These are phyloP conservation scores for Leccinum disarticulatum DNA, from an alignment of 768 basidiomycete genomes.

Conservation along the genomic window DNA sequence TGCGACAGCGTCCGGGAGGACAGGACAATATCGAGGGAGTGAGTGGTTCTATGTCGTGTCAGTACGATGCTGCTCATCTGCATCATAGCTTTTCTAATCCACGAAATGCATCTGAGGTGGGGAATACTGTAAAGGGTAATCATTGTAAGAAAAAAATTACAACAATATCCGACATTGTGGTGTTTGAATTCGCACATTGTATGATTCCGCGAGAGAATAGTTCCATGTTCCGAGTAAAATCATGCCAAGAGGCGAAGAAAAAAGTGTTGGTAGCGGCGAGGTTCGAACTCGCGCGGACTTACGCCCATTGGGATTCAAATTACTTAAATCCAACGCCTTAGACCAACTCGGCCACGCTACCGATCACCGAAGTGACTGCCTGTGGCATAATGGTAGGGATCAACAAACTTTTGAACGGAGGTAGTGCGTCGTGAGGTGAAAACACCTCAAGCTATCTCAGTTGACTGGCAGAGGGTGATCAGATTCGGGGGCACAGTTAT, in stretches of 20 bases:
- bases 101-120: not conserved
- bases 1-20: constrained; percentile 68
- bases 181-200: not conserved
- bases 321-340: constrained; percentile 90
- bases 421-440: not conserved
- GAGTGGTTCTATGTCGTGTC: constrained; percentile 16
- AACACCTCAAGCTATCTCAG: not conserved
- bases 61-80: constrained; percentile 1
- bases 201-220: not conserved
- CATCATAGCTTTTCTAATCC: constrained; percentile 29
- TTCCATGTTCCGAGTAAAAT: too few species aligned
- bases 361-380: constrained; percentile 21
- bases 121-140: not conserved
- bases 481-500: not conserved
- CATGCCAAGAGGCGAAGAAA: constrained; percentile 4
- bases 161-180: not conserved
- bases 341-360: constrained; percentile 86
- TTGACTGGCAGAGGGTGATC: not conserved
- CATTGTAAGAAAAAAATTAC: not conserved
- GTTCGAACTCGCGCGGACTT: constrained; percentile 89
- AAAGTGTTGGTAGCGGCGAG: constrained; percentile 70
- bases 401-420: not conserved
- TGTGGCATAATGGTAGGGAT: not conserved
- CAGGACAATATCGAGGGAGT: constrained; percentile 54
- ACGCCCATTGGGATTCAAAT: constrained; percentile 78